Evolutionary conservation across 2,329 filamentous ascomycete species (phyloP), one percentile per base, ranked within the genome.

Genomic region (Neopestalotiopsis rosae): DNA sequence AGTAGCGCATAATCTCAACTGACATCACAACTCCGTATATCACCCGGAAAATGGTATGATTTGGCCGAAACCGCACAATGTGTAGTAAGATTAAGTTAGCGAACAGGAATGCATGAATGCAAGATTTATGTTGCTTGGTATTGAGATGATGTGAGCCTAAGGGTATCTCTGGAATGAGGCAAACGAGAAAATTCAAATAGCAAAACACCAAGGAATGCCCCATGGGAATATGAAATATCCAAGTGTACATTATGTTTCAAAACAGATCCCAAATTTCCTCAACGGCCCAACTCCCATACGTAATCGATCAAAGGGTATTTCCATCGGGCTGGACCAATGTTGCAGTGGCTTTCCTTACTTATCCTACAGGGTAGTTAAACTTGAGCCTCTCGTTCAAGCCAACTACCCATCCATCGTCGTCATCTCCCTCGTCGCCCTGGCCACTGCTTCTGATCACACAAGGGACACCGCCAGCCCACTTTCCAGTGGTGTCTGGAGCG

Each of bases 331-430:
- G 5, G 1, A 52, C 2, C 17, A 52, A 9, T n/a, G 45, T 20
- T 52, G 45, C 1, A 52, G 6, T 10, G 9, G 45, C 7, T 3
- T 10, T 0, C n/a, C n/a, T n/a, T 10, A 17, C 45, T 67, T 56
- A 70, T 4, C 96, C 96, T 85, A 98, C 98, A 0, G 95, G 95
- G 82, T 97, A 94, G 79, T 99, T 99, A 79, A 98, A 99, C 83
- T 99, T 99, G 74, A 99, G 82, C 76, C 98, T 79, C 10, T 94
- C 94, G 77, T 97, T 99, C 77, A 99, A 81, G 0, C 96, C 95
- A 1, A 95, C 95, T 2, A 99, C 95, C 96, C 96, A 99, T 20
- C 95, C 94, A 79, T 98, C 95, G 75, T 98, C 94, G 61, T 91
- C 88, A 71, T 91, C 88, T 9, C 76, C 81, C 4, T 75, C 74